Evolutionary conservation across 2,329 filamentous ascomycete genomes (phyloP).

Genomic region (Lecanicillium sp.): DNA sequence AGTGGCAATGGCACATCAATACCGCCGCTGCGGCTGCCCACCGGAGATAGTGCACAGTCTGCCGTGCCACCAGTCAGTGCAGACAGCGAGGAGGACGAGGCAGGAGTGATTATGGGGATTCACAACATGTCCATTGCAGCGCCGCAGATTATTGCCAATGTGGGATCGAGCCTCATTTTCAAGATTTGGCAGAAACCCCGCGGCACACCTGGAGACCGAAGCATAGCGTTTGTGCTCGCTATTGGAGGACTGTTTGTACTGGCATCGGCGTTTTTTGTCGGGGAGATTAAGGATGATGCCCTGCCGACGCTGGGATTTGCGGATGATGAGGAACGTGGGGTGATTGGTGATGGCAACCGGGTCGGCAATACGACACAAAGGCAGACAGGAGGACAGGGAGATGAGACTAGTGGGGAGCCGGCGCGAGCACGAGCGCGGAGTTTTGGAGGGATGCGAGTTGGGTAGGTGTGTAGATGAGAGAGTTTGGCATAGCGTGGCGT

Average conservation of each 20-base stretch:
- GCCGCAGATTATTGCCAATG: constrained; percentile 83
- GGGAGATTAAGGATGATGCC: constrained; percentile 55
- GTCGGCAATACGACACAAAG: not conserved
- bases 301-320: constrained; percentile 26
- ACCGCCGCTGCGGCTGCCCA: not conserved
- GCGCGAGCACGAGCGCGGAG: too few species aligned
- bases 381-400: not conserved
- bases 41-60: not conserved
- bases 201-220: constrained; percentile 75
- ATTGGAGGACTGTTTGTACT: constrained; percentile 75
- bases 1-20: not conserved
- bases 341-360: constrained; percentile 12
- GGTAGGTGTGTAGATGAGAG: not conserved
- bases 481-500: too few species aligned
- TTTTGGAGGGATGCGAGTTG: too few species aligned
- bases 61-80: too few species aligned
- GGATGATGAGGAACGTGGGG: constrained; percentile 34
- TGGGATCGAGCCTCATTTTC: constrained; percentile 80
- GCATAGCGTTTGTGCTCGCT: constrained; percentile 77
- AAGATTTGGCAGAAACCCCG: constrained; percentile 78
- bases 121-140: constrained; percentile 93
- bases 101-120: constrained; percentile 84
- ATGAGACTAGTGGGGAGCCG: too few species aligned
- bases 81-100: constrained; percentile 57
- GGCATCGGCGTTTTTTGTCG: constrained; percentile 65